These are phyloP conservation scores for Ophiocordyceps camponoti-floridani DNA, from an alignment of 2,329 filamentous ascomycete genomes.

Conservation along the genomic window DNA sequence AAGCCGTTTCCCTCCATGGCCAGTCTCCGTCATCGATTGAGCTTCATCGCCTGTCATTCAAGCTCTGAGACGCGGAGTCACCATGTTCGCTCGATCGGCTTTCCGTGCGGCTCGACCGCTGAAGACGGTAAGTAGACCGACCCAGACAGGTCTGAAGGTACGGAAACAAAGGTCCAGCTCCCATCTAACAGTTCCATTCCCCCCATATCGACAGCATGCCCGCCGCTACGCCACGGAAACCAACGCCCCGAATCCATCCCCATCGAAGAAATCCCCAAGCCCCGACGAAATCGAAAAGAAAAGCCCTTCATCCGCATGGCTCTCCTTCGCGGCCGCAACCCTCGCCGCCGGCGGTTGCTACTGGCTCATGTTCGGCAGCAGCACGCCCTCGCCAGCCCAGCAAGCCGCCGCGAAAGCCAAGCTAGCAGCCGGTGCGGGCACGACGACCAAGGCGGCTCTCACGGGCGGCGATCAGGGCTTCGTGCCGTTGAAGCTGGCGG, in stretches of 20 bases:
- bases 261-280: too few relatives aligned
- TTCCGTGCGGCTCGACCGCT: constrained; percentile 48
- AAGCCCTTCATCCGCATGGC: constrained; percentile 12
- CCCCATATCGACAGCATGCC: constrained; percentile 17
- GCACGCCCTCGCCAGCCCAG: constrained; percentile 20
- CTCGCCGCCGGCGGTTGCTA: constrained; percentile 38
- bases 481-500: constrained; percentile 61
- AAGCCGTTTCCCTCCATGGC: too few relatives aligned
- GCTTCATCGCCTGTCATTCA: not conserved
- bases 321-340: constrained; percentile 43
- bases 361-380: constrained; percentile 37
- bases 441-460: constrained; percentile 34
- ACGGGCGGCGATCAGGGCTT: constrained; percentile 83
- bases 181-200: constrained; percentile 13
- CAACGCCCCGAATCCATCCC: constrained; percentile 27
- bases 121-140: constrained; percentile 35
- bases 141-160: not conserved
- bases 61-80: not conserved
- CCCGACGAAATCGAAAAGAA: too few relatives aligned
- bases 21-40: not conserved
- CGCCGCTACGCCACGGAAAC: constrained; percentile 53
- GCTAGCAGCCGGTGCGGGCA: constrained; percentile 15
- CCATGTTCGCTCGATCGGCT: constrained; percentile 51
- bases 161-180: too few relatives aligned
- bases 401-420: constrained; percentile 38